Evolutionary conservation across 352 stramenopile genomes (phyloP), one percentile per base, ranked within the genome.

Genomic region (Globisporangium spiculum): DNA sequence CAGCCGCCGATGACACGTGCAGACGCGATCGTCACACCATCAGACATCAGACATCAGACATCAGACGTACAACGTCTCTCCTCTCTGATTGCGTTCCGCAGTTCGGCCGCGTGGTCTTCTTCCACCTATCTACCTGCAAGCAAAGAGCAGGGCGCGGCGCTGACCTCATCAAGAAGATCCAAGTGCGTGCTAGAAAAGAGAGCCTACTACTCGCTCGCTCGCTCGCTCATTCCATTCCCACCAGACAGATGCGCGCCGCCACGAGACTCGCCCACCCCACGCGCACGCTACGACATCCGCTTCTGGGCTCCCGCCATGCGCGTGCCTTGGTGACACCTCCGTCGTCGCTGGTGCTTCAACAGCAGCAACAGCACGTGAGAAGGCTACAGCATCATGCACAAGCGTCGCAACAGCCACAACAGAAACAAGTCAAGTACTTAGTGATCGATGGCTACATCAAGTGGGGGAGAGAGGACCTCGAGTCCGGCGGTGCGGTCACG

Each of bases 371-470:
- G 32, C 58, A 60, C 5, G 26, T 38, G 52, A 48, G 48, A 4
- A 30, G 38, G 52, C 48, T 67, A 9, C 61, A 67, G 26, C 14
- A 38, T 38, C 53, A 59, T 24, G 24, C 53, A 8, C 53, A 38
- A 44, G 36, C 36, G 12, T 3, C 3, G 10, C 38, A 27, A 8
- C 41, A 16, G 22, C 24, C 12, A 24, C 50, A 36, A 5, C 24
- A 38, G 53, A 20, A 46, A n/a, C 27, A 41, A 3, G 26, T 65
- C 56, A 75, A 76, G 54, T 90, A 87, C 67, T 70, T 94, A 24
- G 79, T 94, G 32, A 70, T 94, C 56, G 87, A 94, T 70, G 87
- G 87, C 52, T 94, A 93, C 68, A 76, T 83, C 53, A 75, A 82
- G 54, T 73, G 75, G 16, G 85, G 84, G 0, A 77, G 87, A 30